Base-by-base conservation (phyloP, 495 filamentous ascomycete species). In the Daldinia vernicosa region DNA sequence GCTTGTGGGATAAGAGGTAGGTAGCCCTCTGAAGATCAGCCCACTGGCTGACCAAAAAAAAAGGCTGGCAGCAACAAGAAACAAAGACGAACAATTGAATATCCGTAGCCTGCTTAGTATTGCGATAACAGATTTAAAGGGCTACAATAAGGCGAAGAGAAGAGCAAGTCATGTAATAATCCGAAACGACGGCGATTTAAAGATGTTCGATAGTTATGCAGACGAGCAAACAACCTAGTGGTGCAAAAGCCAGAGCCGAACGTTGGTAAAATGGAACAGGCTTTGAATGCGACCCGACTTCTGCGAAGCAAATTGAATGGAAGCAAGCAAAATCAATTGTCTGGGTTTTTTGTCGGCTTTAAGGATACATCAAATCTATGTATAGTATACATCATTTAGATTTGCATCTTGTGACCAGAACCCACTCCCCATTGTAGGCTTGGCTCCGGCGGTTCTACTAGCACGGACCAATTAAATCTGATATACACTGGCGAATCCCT, bases 361-460 rank as follows among this genome's bases (percentile, higher is more conserved):
- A 54, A 39, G 26, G 19, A 53, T 62, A 50, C 22, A 5, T 56
- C 28, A 15, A 56, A 58, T 57, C 26, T 37, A 54, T 37, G 53
- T 56, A 56, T 60, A 43, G 32, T 66, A 66, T 72, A 72, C 70
- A 52, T 66, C 5, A 43, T 58, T 66, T 65, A 63, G 66, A 69
- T 69, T 73, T 63, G 58, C 57, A 73, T 73, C 70, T 73, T 73
- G 70, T 73, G 70, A 73, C 66, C 70, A 66, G 14, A 65, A 66
- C 43, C 66, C 66, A 66, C 70, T 69, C 70, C 50, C 56, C 56
- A 33, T 64, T 68, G 70, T 72, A 61, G 70, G 45, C 64, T 69
- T 62, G 56, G 62, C 51, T 72, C 70, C 70, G 70, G 70, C 70
- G 61, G 61, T 73, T 73, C 70, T 73, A 28, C 2, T 12, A 15